Conservation (phyloP, 352 stramenopile genomes). For the Pythium folliculosum region DNA sequence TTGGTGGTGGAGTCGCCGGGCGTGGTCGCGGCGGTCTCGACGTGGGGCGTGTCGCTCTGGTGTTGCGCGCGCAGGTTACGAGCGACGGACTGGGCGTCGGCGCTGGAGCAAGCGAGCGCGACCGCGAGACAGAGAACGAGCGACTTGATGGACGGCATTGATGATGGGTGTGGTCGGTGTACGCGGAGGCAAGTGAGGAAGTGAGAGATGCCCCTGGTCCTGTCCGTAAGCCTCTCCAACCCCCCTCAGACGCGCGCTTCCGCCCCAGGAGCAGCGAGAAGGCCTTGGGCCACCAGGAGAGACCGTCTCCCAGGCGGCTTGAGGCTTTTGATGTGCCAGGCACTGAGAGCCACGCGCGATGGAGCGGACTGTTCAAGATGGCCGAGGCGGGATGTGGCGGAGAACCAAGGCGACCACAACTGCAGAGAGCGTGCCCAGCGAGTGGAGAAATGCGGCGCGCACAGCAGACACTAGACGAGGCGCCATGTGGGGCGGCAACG, state of each 20-base stretch:
- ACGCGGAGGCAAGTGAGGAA: background rate
- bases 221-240: background rate
- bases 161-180: background rate
- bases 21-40: background rate
- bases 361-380: background rate
- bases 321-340: background rate
- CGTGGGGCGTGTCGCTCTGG: constrained; percentile 6
- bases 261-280: background rate
- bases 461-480: too few relatives aligned
- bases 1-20: background rate
- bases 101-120: background rate
- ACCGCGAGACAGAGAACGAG: constrained; percentile 2
- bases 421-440: too few relatives aligned
- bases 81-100: background rate
- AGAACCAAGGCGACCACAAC: too few relatives aligned
- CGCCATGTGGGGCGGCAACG: too few relatives aligned
- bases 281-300: background rate
- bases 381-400: too few relatives aligned
- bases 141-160: constrained; percentile 15
- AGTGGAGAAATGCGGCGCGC: too few relatives aligned
- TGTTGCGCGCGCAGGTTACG: constrained; percentile 13
- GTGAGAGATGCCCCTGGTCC: background rate
- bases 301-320: background rate
- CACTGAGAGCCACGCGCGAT: background rate
- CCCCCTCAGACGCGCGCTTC: too few relatives aligned